Evolutionary conservation across 768 basidiomycete genomes (phyloP).

Genomic region (Podaxis rugospora): DNA sequence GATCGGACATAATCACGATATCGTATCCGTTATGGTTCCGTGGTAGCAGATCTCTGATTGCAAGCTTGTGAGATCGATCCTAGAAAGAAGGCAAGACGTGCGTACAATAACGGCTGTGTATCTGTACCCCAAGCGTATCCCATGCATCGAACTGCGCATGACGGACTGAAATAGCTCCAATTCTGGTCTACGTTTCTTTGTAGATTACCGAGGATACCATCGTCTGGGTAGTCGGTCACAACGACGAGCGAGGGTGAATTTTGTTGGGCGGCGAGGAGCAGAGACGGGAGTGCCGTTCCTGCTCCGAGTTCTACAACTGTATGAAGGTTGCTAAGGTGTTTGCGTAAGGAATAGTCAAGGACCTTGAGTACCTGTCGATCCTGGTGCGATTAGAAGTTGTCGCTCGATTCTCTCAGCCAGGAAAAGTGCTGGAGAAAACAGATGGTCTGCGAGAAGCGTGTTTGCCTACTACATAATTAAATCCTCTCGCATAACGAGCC

Average conservation of each 20-base stretch:
- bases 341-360: background rate
- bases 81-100: background rate
- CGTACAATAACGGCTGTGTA: slow-evolving; percentile 40
- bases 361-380: slow-evolving; percentile 33
- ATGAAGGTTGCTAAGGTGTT: background rate
- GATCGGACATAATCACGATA: slow-evolving; percentile 62
- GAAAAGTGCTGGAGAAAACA: slow-evolving; percentile 67
- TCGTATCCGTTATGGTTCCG: slow-evolving; percentile 39
- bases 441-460: slow-evolving; percentile 66
- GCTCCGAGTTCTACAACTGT: slow-evolving; percentile 71
- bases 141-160: slow-evolving; percentile 38
- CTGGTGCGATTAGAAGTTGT: slow-evolving; percentile 38
- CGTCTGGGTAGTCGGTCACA: slow-evolving; percentile 68
- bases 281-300: slow-evolving; percentile 63
- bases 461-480: slow-evolving; percentile 43
- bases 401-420: slow-evolving; percentile 64
- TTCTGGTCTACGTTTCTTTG: slow-evolving; percentile 52
- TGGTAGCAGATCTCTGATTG: slow-evolving; percentile 18
- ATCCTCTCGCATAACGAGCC: background rate
- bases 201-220: slow-evolving; percentile 54
- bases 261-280: slow-evolving; percentile 45
- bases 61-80: background rate
- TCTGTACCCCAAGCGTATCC: slow-evolving; percentile 69
- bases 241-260: slow-evolving; percentile 50
- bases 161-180: slow-evolving; percentile 23